Evolutionary conservation across 495 filamentous ascomycete genomes (phyloP), one percentile per base, ranked within the genome.

Genomic region (Penicillium longicatenatum): DNA sequence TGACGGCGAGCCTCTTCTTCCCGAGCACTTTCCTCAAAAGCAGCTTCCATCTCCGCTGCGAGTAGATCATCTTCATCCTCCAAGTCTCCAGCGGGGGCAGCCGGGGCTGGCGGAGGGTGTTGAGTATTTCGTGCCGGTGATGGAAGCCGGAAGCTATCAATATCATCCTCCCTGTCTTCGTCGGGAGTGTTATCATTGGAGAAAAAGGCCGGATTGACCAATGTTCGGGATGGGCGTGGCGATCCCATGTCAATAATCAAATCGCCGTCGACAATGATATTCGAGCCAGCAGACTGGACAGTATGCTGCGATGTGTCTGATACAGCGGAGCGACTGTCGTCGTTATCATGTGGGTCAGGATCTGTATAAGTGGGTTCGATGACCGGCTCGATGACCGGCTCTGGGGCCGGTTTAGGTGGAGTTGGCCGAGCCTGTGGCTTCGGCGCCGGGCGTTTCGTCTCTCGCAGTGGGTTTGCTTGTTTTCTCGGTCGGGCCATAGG

Each of bases 181-280:
- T 73, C 65, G 19, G 74, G 74, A 1, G 75, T 72, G 31, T 76
- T 70, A 43, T 70, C 75, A 17, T 75, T 72, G 10, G 70, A 75
- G 62, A 77, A 77, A 63, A 74, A 74, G 14, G 74, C 68, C 6
- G 75, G 71, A 49, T 77, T 73, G 55, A 76, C 65, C n/a, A 75
- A 75, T 16, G 67, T 45, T 49, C 70, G 69, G 9, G 68, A 65
- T 11, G 71, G 74, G 14, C 66, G 74, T 41, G 77, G 77, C 22
- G 77, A 80, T 29, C 77, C 77, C 77, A 80, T 80, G 49, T 80
- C 77, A 46, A 80, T 80, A 48, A 79, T 80, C 9, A 80, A 63
- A 50, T 79, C 76, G 5, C 74, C 76, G 10, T 80, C 77, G 26
- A 79, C 64, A 44, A 80, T 79, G 35, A 80, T 78, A 42, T 80